Percentiles rank a stretch among this genome's conserved stretches.
These are phyloP conservation scores for Xenoacremonium recifei DNA, from an alignment of 2,329 filamentous ascomycete genomes.

Conservation along the genomic window DNA sequence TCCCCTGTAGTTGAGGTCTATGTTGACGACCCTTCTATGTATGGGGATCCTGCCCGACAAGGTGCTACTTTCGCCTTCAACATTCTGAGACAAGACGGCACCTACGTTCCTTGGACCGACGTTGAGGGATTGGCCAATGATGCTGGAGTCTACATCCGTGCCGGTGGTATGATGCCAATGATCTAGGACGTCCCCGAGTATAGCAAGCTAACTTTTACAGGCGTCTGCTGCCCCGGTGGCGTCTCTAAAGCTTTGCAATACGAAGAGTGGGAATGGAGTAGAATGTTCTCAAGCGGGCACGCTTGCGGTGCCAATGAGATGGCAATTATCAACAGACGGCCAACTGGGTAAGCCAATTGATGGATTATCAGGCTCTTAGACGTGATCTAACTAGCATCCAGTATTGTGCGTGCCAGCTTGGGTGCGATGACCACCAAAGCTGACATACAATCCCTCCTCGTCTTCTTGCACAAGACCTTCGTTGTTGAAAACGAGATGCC, in stretches of 20 bases:
- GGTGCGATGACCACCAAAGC: conserved; percentile 59
- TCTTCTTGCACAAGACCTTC: conserved; percentile 38
- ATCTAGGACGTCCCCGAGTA: conserved; percentile 1
- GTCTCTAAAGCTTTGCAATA: conserved; percentile 48
- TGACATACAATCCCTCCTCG: conserved; percentile 51
- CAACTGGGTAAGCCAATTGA: conserved; percentile 47
- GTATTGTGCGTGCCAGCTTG: conserved; percentile 59
- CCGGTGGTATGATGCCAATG: conserved; percentile 42
- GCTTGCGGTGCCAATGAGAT: conserved; percentile 54
- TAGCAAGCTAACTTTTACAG: conserved; percentile 28
- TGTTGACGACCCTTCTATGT: conserved; percentile 43
- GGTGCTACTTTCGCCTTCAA: conserved; percentile 66
- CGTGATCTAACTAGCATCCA: conserved; percentile 19
- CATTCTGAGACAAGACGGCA: conserved; percentile 49
- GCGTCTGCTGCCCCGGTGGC: conserved; percentile 48
- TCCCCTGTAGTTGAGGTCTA: conserved; percentile 53
- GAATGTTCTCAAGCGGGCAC: conserved; percentile 55
- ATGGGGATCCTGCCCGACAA: conserved; percentile 51
- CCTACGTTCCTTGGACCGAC: conserved; percentile 53
- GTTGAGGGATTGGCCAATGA: conserved; percentile 59
- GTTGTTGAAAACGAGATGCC: conserved; percentile 2
- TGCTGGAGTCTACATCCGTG: conserved; percentile 57
- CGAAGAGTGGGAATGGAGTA: conserved; percentile 52
- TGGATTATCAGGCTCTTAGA: too few species aligned
- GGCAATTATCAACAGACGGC: conserved; percentile 51